These are phyloP conservation scores for Pilobolus umbonatus DNA, from an alignment of 192 early-diverging fungal genomes.

Conservation along the genomic window DNA sequence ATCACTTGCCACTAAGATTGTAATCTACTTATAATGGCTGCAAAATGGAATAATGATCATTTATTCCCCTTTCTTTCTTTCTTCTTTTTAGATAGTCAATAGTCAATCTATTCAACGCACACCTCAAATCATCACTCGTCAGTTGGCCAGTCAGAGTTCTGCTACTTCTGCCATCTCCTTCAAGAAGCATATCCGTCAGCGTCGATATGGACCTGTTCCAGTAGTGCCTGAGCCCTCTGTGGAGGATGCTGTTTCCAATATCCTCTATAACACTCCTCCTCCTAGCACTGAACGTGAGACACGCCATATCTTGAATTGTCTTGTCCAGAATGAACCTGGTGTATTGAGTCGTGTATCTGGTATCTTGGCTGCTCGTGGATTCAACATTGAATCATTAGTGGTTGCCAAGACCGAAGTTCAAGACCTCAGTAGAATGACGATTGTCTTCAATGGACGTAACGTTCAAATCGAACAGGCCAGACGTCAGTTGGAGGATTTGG, in stretches of 20 bases:
- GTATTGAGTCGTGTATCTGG: conserved; percentile 76
- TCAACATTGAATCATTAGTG: conserved; percentile 97
- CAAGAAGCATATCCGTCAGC: conserved; percentile 30
- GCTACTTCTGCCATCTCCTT: conserved; percentile 26
- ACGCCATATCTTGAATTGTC: conserved; percentile 91
- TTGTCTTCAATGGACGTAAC: conserved; percentile 82
- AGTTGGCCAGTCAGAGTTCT: conserved; percentile 8
- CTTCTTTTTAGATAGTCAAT: no score
- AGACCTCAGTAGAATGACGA: conserved; percentile 89
- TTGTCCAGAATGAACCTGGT: conserved; percentile 87
- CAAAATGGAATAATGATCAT: no score
- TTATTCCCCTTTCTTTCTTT: no score
- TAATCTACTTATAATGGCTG: no score
- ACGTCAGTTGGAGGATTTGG: conserved; percentile 91
- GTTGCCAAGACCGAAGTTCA: conserved; percentile 93
- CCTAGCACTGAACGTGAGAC: conserved; percentile 41
- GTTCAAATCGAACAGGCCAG: conserved; percentile 85
- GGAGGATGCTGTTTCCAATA: conserved; percentile 94
- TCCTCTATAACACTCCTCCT: conserved; percentile 89
- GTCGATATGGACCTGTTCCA: conserved; percentile 23
- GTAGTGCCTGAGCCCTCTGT: conserved; percentile 61
- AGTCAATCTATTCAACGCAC: no score
- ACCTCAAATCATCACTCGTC: no score
- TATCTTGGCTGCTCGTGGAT: conserved; percentile 87
- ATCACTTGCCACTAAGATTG: no score